Evolutionary conservation across 176 grass and related monocot species (phyloP), one percentile per base, ranked within the genome.

Genomic region (Avena sativa): DNA sequence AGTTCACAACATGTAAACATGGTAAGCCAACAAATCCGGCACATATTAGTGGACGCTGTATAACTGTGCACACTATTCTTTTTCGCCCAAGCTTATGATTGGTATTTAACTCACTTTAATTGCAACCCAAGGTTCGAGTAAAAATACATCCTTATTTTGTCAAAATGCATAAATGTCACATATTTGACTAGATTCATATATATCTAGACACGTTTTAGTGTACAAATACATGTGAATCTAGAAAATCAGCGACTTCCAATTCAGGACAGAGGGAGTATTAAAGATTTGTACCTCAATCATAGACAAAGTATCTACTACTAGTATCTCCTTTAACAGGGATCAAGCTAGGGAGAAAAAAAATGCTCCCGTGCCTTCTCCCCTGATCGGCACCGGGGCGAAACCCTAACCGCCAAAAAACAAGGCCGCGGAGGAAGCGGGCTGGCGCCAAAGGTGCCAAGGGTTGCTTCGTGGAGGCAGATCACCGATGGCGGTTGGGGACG

Each of bases 291-390:
- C 15, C 46, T 57, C 34, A 57, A 57, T 4, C 16, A 65, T 16
- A 50, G 19, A 48, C 11, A 53, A 58, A 3, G 25, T 23, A 79
- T 21, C 19, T 21, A 89, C 30, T 63, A 84, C 19, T 30, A 89
- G 47, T 63, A 84, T 38, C 67, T 50, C 36, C 9, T 48, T 11
- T 48, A 46, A 43, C 40, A 43, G 28, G 28, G 28, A 28, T 28
- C 28, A 28, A 28, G 28, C 28, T 2, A 28, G 28, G 28, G 2
- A 28, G 28, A 28, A 28, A 28, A 28, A 28, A 28, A 28, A 2
- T 2, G 28, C 28, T 28, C 28, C 28, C 28, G 28, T 28, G 28
- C 28, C 28, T 1, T 28, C 28, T 28, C 28, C 28, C 28, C 28
- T 28, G 28, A 2, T 1, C 28, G 28, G 28, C 28, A 28, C 28